Evolutionary conservation across 352 stramenopile genomes (phyloP).

Genomic region (Globisporangium parvum): DNA sequence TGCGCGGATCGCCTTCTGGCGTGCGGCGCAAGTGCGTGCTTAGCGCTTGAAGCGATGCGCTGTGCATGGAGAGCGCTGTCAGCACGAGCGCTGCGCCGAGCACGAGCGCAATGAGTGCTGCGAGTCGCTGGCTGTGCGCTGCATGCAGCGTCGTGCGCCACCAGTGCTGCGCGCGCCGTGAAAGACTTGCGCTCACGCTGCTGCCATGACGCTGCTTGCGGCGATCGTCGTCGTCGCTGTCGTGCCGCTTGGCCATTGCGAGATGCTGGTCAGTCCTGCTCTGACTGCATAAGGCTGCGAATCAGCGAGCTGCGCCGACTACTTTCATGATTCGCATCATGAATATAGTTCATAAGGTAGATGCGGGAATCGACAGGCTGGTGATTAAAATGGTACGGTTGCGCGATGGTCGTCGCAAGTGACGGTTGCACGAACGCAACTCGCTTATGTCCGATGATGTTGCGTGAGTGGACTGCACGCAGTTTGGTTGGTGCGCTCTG

Average conservation of each 20-base stretch:
- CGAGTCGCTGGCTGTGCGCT: neutral
- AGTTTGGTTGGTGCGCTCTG: slow-evolving; percentile 5
- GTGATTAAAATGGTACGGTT: too few relatives aligned
- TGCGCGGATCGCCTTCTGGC: too few relatives aligned
- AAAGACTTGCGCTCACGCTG: neutral
- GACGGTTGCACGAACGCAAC: neutral
- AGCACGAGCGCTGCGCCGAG: neutral
- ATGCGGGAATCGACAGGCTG: too few relatives aligned
- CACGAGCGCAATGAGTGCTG: neutral
- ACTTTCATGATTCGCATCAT: too few relatives aligned
- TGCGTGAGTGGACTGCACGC: neutral
- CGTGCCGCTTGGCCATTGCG: too few relatives aligned
- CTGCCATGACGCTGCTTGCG: neutral
- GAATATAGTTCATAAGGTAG: too few relatives aligned
- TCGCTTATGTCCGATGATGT: neutral
- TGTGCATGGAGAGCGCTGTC: neutral
- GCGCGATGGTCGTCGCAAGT: neutral
- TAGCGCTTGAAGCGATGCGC: neutral
- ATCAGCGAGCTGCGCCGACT: too few relatives aligned
- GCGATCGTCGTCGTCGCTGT: neutral
- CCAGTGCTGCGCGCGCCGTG: neutral
- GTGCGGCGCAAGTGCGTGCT: neutral
- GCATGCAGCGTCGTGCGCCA: neutral
- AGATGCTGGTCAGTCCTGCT: neutral
- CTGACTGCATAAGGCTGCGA: neutral